phyloP scores from a whole-genome alignment of 2,329 filamentous ascomycete species.

The Furcasterigmium furcatum region DNA sequence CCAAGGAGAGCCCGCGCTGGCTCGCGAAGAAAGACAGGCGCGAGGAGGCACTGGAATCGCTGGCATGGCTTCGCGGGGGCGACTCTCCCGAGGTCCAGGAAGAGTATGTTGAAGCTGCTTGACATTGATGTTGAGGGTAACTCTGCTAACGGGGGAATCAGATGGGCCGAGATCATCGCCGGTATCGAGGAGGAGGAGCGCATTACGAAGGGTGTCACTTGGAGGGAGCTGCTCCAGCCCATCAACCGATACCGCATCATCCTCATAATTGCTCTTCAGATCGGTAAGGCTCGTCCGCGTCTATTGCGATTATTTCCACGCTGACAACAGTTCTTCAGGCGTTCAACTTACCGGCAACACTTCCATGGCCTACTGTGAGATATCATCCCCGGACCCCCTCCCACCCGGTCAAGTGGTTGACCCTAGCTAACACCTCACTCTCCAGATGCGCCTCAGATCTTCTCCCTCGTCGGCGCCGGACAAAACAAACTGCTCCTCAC shows the following conservation, averaged over 20 bases:
- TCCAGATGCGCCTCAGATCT: constrained; percentile 45
- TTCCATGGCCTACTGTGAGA: constrained; percentile 43
- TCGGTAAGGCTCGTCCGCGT: too few species aligned
- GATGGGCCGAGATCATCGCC: constrained; percentile 36
- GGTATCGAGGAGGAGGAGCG: constrained; percentile 44
- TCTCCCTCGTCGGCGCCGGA: constrained; percentile 44
- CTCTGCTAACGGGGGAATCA: too few species aligned
- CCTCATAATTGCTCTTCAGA: constrained; percentile 45
- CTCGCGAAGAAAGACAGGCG: constrained; percentile 38
- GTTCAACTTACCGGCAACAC: constrained; percentile 48
- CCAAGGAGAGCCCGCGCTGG: constrained; percentile 45
- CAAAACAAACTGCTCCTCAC: constrained; percentile 45
- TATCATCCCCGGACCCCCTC: not conserved
- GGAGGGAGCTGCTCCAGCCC: constrained; percentile 41
- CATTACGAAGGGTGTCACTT: constrained; percentile 39
- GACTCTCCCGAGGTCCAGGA: constrained; percentile 26
- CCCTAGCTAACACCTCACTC: too few species aligned
- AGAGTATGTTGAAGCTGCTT: constrained; percentile 20
- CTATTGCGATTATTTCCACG: too few species aligned
- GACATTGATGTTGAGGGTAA: too few species aligned
- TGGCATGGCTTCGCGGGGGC: constrained; percentile 51
- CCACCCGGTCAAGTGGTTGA: too few species aligned
- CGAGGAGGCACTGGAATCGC: constrained; percentile 41
- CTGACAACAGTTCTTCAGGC: too few species aligned
- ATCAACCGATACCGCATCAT: constrained; percentile 44